Evolutionary conservation across 805 yeast genomes (phyloP).

Genomic region (Schwanniomyces pseudopolymorphus): DNA sequence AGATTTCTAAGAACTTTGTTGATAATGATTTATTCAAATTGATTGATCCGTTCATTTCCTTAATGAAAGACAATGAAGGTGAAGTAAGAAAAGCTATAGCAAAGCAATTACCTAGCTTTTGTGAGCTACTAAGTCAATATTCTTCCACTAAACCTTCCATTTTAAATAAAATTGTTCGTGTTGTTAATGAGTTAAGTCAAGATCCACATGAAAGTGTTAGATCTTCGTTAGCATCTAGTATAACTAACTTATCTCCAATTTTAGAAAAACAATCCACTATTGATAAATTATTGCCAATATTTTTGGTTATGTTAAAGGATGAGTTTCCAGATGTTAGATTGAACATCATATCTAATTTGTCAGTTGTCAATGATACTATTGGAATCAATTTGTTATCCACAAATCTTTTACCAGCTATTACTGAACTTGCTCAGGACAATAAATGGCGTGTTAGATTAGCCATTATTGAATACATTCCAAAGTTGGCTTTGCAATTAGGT

Average conservation of each 20-base stretch:
- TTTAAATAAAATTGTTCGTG: slow-evolving; percentile 73
- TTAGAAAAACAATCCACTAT: slow-evolving; percentile 83
- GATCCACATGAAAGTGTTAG: slow-evolving; percentile 94
- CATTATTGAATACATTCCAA: slow-evolving; percentile 93
- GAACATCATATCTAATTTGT: slow-evolving; percentile 88
- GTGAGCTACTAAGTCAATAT: slow-evolving; percentile 46
- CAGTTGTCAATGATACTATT: slow-evolving; percentile 88
- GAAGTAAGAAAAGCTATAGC: slow-evolving; percentile 96
- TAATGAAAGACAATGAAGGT: slow-evolving; percentile 91
- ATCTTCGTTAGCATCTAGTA: slow-evolving; percentile 85
- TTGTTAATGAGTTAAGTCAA: slow-evolving; percentile 76
- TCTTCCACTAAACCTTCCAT: slow-evolving; percentile 46
- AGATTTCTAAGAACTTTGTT: slow-evolving; percentile 64
- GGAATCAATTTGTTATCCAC: slow-evolving; percentile 88
- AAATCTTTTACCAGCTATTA: slow-evolving; percentile 89
- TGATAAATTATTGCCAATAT: slow-evolving; percentile 79
- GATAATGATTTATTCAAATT: slow-evolving; percentile 57
- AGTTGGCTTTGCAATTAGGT: slow-evolving; percentile 91
- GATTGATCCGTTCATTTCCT: slow-evolving; percentile 67
- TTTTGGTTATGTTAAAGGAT: slow-evolving; percentile 91
- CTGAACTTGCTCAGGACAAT: slow-evolving; percentile 92
- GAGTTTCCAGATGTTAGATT: slow-evolving; percentile 95
- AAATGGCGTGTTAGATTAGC: slow-evolving; percentile 98
- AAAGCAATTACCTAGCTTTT: slow-evolving; percentile 81
- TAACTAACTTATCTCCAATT: slow-evolving; percentile 83